Conservation (phyloP, 768 basidiomycete genomes). For the Lentinula raphanica region DNA sequence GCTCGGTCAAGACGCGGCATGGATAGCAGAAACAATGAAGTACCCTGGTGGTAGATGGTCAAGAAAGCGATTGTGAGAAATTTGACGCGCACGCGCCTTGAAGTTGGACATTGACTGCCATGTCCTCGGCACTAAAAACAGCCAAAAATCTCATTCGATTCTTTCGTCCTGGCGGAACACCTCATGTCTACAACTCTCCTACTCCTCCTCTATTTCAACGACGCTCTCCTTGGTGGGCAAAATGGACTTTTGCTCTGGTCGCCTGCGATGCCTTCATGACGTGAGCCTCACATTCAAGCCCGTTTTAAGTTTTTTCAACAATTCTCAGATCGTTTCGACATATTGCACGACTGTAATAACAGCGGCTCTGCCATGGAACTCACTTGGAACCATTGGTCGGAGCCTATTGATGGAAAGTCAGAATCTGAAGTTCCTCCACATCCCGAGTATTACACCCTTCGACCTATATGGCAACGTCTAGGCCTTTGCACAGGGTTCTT, state of each 20-base stretch:
- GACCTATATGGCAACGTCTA: conserved; percentile 30
- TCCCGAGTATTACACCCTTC: conserved; percentile 19
- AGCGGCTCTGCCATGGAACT: conserved; percentile 7
- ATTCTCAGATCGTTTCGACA: too few relatives aligned
- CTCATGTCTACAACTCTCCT: neutral
- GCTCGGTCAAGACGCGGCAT: neutral
- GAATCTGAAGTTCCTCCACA: neutral
- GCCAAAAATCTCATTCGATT: neutral
- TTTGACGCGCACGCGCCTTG: neutral
- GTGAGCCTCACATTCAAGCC: neutral
- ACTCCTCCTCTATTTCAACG: conserved; percentile 1
- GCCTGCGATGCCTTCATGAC: conserved; percentile 8
- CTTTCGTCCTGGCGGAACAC: conserved; percentile 2
- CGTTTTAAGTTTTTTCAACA: too few relatives aligned
- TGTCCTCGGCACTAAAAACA: neutral
- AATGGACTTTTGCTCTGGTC: conserved; percentile 1
- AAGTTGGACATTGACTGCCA: neutral
- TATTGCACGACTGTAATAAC: too few relatives aligned
- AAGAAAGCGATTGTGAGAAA: neutral
- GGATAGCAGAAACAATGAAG: neutral
- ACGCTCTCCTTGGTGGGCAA: conserved; percentile 7
- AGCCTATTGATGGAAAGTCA: conserved; percentile 1
- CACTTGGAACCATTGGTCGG: conserved; percentile 7
- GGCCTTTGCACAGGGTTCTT: conserved; percentile 25
- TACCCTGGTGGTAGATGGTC: neutral